Evolutionary conservation across 768 basidiomycete genomes (phyloP).

Genomic region (Lentinula aciculospora): DNA sequence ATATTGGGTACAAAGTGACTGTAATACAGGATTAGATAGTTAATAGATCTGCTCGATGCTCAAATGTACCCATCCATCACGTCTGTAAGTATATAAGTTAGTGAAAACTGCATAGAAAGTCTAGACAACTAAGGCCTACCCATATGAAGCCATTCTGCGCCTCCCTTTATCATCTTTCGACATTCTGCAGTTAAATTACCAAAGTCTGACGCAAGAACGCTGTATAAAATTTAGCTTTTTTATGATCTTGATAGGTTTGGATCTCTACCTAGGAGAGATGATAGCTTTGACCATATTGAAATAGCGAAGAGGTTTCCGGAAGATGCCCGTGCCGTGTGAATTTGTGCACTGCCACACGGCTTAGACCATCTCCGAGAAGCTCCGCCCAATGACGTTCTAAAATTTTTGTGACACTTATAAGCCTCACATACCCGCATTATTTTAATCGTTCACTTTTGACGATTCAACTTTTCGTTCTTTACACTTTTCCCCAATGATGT

Average conservation of each 20-base stretch:
- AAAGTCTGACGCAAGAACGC: conserved; percentile 96
- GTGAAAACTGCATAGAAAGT: neutral
- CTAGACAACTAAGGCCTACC: conserved; percentile 39
- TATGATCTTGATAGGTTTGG: no score
- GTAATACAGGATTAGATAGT: conserved; percentile 6
- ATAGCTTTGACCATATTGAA: conserved; percentile 76
- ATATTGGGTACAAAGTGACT: conserved; percentile 99
- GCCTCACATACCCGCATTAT: neutral
- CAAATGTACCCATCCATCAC: conserved; percentile 89
- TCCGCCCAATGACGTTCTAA: conserved; percentile 3
- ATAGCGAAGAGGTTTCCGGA: no score
- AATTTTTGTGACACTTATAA: neutral
- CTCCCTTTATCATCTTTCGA: conserved; percentile 90
- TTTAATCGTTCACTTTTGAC: no score
- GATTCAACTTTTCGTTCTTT: no score
- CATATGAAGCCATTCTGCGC: conserved; percentile 99
- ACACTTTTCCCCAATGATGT: conserved; percentile 26
- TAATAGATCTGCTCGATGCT: conserved; percentile 11
- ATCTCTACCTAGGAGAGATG: conserved; percentile 67
- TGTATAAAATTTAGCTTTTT: neutral
- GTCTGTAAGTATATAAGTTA: conserved; percentile 42
- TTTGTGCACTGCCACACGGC: neutral
- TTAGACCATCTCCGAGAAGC: no score
- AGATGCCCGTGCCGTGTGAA: no score
- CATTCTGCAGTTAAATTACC: conserved; percentile 94